Evolutionary conservation across 495 filamentous ascomycete genomes (phyloP), one percentile per base, ranked within the genome.

Genomic region (Thermothielavioides terrestris): DNA sequence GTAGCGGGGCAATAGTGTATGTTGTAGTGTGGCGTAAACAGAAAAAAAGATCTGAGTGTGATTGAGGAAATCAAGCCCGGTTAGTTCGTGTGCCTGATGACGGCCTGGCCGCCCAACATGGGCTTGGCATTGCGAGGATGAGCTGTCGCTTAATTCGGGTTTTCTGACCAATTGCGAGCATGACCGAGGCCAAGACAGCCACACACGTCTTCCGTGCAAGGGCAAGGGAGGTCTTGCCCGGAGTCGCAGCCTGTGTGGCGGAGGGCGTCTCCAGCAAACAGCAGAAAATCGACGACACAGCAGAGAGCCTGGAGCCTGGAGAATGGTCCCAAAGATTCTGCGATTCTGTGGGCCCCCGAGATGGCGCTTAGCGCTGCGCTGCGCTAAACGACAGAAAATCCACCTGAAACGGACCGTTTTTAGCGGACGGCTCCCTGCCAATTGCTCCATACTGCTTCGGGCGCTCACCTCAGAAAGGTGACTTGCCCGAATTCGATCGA

Each of bases 381-480:
- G 6, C 14, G 23, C 23, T 6, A 37, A 18, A 30, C 42, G n/a
- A 5, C 10, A 22, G 25, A 25, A 17, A 34, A 17, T 26, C 30
- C 45, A 50, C 51, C 53, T 57, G 52, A 60, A 62, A 62, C 60
- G 60, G 60, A 62, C 60, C 60, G 60, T 62, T 62, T 62, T 54
- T 57, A 60, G 54, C 46, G 46, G 53, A 35, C 25, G 20, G 27
- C 8, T 41, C 60, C 56, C 35, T 46, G 53, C 28, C 11, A 14
- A 10, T 8, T 1, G 9, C 10, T 22, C 15, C 31, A 42, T 31
- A n/a, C n/a, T n/a, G n/a, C n/a, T n/a, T n/a, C n/a, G n/a, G n/a
- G n/a, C n/a, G n/a, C n/a, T 22, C 14, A 10, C 17, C 25, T 21
- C 47, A 23, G 20, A 26, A 41, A 32, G 12, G 20, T 8, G 11